These are phyloP conservation scores for Lachnellula suecica DNA, from an alignment of 2,329 filamentous ascomycete species.

Conservation along the genomic window DNA sequence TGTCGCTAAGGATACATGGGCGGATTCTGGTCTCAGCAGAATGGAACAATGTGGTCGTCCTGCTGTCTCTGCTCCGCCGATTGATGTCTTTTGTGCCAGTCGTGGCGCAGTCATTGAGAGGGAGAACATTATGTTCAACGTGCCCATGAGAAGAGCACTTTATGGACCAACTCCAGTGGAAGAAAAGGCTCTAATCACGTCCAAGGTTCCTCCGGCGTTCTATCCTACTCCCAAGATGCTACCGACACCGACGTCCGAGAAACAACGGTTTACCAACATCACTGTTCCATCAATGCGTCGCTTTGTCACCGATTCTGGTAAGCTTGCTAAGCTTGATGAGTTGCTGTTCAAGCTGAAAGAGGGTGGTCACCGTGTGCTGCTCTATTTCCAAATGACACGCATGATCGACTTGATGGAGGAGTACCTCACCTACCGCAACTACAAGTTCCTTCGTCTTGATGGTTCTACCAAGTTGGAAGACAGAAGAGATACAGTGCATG, in stretches of 20 bases:
- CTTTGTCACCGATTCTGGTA: conserved; percentile 97
- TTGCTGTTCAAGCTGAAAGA: conserved; percentile 88
- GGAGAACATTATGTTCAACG: conserved; percentile 76
- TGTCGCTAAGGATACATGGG: conserved; percentile 65
- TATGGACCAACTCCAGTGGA: conserved; percentile 64
- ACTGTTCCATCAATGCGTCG: conserved; percentile 93
- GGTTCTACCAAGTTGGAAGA: conserved; percentile 97
- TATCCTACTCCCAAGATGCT: conserved; percentile 67
- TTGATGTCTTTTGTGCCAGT: conserved; percentile 75
- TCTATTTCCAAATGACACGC: conserved; percentile 99
- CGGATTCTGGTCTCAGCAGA: conserved; percentile 68
- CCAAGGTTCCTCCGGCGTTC: conserved; percentile 64
- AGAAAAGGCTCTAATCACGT: conserved; percentile 73
- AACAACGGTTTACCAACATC: conserved; percentile 85
- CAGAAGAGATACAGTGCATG: conserved; percentile 89
- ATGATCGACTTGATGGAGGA: conserved; percentile 99
- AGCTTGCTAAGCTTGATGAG: conserved; percentile 86
- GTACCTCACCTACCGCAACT: conserved; percentile 97
- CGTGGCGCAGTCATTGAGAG: conserved; percentile 64
- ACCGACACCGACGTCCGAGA: conserved; percentile 76
- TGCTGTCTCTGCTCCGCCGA: conserved; percentile 79
- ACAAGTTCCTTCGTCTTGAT: conserved; percentile 96
- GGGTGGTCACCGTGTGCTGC: conserved; percentile 84
- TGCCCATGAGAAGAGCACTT: conserved; percentile 69
- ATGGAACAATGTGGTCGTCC: conserved; percentile 81